These are phyloP conservation scores for Thielaviopsis ethacetica DNA, from an alignment of 2,329 filamentous ascomycete species.

Conservation along the genomic window DNA sequence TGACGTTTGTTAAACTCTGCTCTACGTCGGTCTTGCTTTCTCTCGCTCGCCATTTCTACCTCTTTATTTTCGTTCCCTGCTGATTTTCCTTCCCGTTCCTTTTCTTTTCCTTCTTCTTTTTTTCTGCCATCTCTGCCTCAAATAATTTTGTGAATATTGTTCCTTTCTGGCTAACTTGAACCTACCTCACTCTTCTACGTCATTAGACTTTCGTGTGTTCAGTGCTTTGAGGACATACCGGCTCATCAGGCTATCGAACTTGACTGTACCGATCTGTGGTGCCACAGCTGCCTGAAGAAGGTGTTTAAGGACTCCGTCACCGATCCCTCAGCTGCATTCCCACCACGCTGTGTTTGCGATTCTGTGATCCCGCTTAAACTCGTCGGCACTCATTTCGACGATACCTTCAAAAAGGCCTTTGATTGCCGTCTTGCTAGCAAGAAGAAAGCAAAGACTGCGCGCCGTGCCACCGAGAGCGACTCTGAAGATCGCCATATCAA, in stretches of 20 bases:
- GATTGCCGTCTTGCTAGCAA: slow-evolving; percentile 67
- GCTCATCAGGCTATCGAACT: slow-evolving; percentile 50
- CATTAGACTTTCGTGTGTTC: slow-evolving; percentile 51
- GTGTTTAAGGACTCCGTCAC: slow-evolving; percentile 60
- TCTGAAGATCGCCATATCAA: neutral
- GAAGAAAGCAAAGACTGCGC: slow-evolving; percentile 18
- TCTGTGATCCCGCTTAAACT: slow-evolving; percentile 54
- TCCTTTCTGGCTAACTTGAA: neutral
- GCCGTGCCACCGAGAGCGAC: neutral
- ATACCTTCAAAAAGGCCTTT: slow-evolving; percentile 61
- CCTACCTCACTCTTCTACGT: neutral
- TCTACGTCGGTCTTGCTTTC: neutral
- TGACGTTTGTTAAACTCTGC: slow-evolving; percentile 1
- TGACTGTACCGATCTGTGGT: slow-evolving; percentile 69
- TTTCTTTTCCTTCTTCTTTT: neutral
- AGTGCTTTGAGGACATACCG: slow-evolving; percentile 54
- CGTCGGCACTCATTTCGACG: slow-evolving; percentile 59
- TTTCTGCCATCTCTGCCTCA: neutral
- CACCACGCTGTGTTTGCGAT: slow-evolving; percentile 60
- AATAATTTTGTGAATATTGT: neutral
- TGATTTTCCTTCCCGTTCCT: neutral
- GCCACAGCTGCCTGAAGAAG: slow-evolving; percentile 56
- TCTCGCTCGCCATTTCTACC: neutral
- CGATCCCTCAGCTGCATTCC: slow-evolving; percentile 64
- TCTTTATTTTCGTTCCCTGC: neutral